Conservation (phyloP, 1,139 yeast genomes). For the Meyerozyma athensensis region DNA sequence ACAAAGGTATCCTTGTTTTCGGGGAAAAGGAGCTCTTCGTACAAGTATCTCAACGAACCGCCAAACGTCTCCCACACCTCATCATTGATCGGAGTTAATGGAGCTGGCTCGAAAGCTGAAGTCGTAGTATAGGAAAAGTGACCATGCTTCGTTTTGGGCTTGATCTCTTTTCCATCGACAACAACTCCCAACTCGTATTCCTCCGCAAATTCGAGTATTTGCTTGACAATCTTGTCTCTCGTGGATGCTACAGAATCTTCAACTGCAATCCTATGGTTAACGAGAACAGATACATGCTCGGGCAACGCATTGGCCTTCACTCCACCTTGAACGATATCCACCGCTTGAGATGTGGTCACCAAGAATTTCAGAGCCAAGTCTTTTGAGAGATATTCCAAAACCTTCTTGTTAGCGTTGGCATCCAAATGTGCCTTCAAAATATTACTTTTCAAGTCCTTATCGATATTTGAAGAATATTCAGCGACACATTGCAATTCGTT, state of each 20-base stretch:
- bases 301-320: slow-evolving; percentile 72
- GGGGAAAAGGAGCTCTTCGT: slow-evolving; percentile 41
- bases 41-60: slow-evolving; percentile 54
- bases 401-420: slow-evolving; percentile 34
- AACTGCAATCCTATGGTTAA: slow-evolving; percentile 57
- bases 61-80: slow-evolving; percentile 50
- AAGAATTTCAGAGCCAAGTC: slow-evolving; percentile 31
- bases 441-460: slow-evolving; percentile 26
- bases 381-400: slow-evolving; percentile 29
- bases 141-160: slow-evolving; percentile 34
- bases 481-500: slow-evolving; percentile 41
- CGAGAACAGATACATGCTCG: slow-evolving; percentile 51
- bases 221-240: slow-evolving; percentile 30
- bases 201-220: slow-evolving; percentile 38
- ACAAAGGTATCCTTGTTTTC: slow-evolving; percentile 22
- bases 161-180: slow-evolving; percentile 28
- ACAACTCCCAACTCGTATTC: slow-evolving; percentile 44
- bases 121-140: slow-evolving; percentile 37
- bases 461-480: slow-evolving; percentile 30
- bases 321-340: slow-evolving; percentile 68
- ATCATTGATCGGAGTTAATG: slow-evolving; percentile 46
- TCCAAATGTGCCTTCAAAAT: slow-evolving; percentile 42
- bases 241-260: slow-evolving; percentile 44
- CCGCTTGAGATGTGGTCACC: slow-evolving; percentile 61
- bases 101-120: slow-evolving; percentile 52